Evolutionary conservation across 495 filamentous ascomycete genomes (phyloP), one percentile per base, ranked within the genome.

Genomic region (Podospora bellae-mahoneyi): DNA sequence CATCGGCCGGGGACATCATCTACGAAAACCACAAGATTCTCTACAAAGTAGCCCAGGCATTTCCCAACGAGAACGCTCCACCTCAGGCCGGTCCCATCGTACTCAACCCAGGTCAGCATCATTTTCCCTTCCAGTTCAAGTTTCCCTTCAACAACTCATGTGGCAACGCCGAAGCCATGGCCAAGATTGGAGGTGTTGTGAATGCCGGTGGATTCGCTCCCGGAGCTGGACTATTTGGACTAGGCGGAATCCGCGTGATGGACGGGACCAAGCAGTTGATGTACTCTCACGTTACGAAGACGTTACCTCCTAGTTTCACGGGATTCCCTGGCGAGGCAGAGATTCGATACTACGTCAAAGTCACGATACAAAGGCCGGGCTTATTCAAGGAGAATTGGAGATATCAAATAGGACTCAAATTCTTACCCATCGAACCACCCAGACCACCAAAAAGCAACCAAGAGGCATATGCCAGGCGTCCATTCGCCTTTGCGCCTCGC

Each of bases 141-240:
- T 82, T 99, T 18, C 93, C 94, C 7, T 91, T 97, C 82, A 97
- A 99, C 80, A 96, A 95, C 77, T 82, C 87, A 32, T 99, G 95
- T 78, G 83, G 82, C 64, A 81, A 86, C 65, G 82, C 76, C 7
- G 75, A 75, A 5, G 80, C 80, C 60, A 85, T 84, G 78, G 72
- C 75, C 59, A 70, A 72, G n/a, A 72, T 81, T 18, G 78, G 82
- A 34, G 84, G 83, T 57, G 61, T 83, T 10, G 78, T 74, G 54
- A 78, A 74, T 65, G n/a, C 78, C 26, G 75, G 76, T 20, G 78
- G 78, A n/a, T 71, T 71, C 27, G 77, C 66, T 28, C 68, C 69
- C 4, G 76, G 75, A 16, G 7, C 55, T 58, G 77, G 78, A 20
- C 57, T 78, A 30, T 73, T 84, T 20, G 78, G 78, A 7, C 58